Conservation (phyloP, 805 yeast species). For the Scheffersomyces coipomensis region DNA sequence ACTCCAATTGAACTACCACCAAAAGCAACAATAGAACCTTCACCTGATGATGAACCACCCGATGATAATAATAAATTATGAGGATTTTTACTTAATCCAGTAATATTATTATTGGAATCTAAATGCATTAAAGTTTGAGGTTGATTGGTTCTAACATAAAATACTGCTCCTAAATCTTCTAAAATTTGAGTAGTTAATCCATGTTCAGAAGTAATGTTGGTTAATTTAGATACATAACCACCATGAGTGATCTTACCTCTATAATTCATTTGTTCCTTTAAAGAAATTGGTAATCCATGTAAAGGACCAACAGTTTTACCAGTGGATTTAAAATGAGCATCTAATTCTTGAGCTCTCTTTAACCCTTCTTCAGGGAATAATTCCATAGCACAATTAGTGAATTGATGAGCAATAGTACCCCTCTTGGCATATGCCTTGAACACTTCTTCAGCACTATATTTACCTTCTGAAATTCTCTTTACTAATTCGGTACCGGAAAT, state of each 20-base stretch:
- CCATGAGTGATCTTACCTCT: slow-evolving; percentile 36
- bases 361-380: slow-evolving; percentile 59
- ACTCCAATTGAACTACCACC: slow-evolving; percentile 41
- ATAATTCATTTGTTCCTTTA: slow-evolving; percentile 49
- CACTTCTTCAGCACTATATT: slow-evolving; percentile 34
- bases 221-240: slow-evolving; percentile 35
- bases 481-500: slow-evolving; percentile 25
- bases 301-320: slow-evolving; percentile 59
- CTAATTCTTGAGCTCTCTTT: slow-evolving; percentile 53
- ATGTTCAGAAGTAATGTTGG: slow-evolving; percentile 26
- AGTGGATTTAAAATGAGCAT: slow-evolving; percentile 43
- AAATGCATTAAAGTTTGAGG: slow-evolving; percentile 48
- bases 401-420: slow-evolving; percentile 41
- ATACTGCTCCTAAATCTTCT: slow-evolving; percentile 42
- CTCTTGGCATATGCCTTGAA: slow-evolving; percentile 42
- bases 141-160: slow-evolving; percentile 43
- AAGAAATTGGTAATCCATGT: slow-evolving; percentile 65
- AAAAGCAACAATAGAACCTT: slow-evolving; percentile 41
- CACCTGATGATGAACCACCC: slow-evolving; percentile 47
- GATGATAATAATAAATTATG: slow-evolving; percentile 35
- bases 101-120: slow-evolving; percentile 38
- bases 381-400: slow-evolving; percentile 43
- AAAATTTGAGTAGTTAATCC: slow-evolving; percentile 29
- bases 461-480: slow-evolving; percentile 29
- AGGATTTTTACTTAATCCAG: slow-evolving; percentile 39